These are phyloP conservation scores for Phytophthora capsici DNA, from an alignment of 352 stramenopile genomes.

Conservation along the genomic window DNA sequence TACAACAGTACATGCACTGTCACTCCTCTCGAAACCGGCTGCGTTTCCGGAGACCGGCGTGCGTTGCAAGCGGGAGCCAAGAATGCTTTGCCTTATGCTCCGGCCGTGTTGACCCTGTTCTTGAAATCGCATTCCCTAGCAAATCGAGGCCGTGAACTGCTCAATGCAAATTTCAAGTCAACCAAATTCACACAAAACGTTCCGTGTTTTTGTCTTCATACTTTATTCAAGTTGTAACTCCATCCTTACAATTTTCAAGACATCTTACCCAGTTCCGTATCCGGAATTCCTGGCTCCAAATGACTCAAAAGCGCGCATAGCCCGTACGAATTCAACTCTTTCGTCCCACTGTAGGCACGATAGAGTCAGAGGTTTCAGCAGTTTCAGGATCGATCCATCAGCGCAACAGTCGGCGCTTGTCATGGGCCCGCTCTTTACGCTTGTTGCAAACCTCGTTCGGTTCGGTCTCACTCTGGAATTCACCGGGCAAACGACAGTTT, in stretches of 20 bases:
- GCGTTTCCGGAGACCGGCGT: conserved; percentile 25
- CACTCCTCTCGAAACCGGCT: conserved; percentile 11
- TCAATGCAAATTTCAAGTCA: background rate
- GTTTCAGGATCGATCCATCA: conserved; percentile 34
- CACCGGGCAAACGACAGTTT: conserved; percentile 24
- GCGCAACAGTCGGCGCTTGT: background rate
- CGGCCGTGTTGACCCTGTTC: conserved; percentile 1
- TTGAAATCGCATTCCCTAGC: conserved; percentile 8
- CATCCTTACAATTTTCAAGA: background rate
- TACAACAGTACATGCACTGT: conserved; percentile 4
- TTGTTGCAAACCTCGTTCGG: conserved; percentile 16
- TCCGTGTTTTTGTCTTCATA: background rate
- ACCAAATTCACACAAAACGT: too few species aligned
- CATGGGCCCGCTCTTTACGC: conserved; percentile 25
- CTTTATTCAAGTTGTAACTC: background rate
- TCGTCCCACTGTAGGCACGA: conserved; percentile 17
- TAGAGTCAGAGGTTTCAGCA: conserved; percentile 34
- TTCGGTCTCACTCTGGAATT: conserved; percentile 39
- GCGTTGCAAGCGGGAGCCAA: conserved; percentile 24
- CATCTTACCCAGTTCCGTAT: conserved; percentile 17
- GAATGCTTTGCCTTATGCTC: conserved; percentile 10
- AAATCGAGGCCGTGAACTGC: conserved; percentile 9
- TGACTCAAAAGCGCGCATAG: conserved; percentile 7
- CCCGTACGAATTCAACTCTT: conserved; percentile 11
- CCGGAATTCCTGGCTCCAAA: conserved; percentile 18